A percentile compares a stretch with the other conserved stretches of the same genome.
phyloP scores from a whole-genome alignment of 495 filamentous ascomycete genomes.

The Monascus purpureus region DNA sequence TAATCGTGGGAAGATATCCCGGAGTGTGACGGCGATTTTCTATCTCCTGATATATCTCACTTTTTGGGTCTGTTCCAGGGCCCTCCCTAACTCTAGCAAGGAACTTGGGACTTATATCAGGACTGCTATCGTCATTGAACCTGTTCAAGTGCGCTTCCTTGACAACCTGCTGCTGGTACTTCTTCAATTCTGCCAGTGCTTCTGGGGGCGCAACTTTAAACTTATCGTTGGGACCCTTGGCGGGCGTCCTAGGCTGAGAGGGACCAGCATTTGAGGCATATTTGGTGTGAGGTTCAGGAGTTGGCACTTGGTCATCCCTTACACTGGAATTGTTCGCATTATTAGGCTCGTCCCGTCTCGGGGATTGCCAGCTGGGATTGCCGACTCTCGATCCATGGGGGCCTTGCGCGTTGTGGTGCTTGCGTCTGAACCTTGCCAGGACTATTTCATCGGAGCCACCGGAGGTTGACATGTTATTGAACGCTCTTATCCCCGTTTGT shows the following conservation, averaged over 20 bases:
- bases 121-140: constrained; percentile 1
- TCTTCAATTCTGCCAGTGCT: constrained; percentile 6
- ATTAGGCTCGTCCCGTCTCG: background rate
- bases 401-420: background rate
- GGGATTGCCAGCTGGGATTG: background rate
- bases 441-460: background rate
- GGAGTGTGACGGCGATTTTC: constrained; percentile 1
- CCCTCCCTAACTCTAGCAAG: constrained; percentile 11
- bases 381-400: background rate
- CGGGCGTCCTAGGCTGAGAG: background rate
- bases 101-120: constrained; percentile 6
- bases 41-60: constrained; percentile 6
- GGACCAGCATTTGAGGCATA: too few species aligned
- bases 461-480: background rate
- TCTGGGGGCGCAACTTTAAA: constrained; percentile 1
- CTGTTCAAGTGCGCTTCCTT: constrained; percentile 4
- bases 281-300: too few species aligned
- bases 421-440: background rate
- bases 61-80: constrained; percentile 8
- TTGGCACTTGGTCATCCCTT: too few species aligned
- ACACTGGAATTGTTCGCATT: background rate
- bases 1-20: background rate
- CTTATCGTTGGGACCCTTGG: background rate
- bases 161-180: constrained; percentile 7
- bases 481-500: too few species aligned